Percentiles rank a stretch among this genome's conserved stretches.
These are phyloP conservation scores for Russula ochroleuca DNA, from an alignment of 768 basidiomycete genomes.

Conservation along the genomic window DNA sequence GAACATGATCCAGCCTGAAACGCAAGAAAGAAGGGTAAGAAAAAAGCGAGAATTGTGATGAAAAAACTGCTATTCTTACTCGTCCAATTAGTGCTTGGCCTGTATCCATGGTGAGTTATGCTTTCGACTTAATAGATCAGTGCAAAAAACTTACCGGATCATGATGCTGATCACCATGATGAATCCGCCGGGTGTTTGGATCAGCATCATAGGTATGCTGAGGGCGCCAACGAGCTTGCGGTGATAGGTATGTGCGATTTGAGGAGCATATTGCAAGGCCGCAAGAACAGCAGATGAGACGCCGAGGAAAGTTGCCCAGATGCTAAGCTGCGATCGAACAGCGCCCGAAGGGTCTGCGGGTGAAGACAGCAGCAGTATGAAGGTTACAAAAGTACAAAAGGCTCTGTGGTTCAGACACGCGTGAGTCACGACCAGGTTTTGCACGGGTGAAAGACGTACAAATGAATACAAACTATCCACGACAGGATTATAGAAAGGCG, in stretches of 20 bases:
- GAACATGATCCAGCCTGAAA: constrained; percentile 72
- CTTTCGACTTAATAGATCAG: constrained; percentile 3
- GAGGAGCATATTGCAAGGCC: constrained; percentile 83
- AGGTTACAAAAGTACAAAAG: constrained; percentile 55
- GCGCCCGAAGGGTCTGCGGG: constrained; percentile 37
- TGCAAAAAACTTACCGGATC: constrained; percentile 44
- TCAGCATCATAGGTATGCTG: constrained; percentile 92
- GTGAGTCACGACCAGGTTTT: constrained; percentile 12
- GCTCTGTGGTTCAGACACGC: constrained; percentile 37
- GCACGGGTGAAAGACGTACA: constrained; percentile 49
- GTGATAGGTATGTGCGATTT: constrained; percentile 74
- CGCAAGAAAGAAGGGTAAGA: background rate
- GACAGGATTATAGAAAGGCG: constrained; percentile 69
- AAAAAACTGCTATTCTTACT: constrained; percentile 42
- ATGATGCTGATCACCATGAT: constrained; percentile 85
- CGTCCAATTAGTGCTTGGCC: constrained; percentile 83
- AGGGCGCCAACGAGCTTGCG: constrained; percentile 84
- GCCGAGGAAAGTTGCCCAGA: constrained; percentile 87
- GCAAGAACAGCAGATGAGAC: constrained; percentile 74
- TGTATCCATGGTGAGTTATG: constrained; percentile 27
- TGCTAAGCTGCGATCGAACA: constrained; percentile 39
- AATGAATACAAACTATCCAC: constrained; percentile 63
- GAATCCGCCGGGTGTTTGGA: constrained; percentile 86
- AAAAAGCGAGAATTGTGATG: constrained; percentile 1
- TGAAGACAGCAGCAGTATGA: constrained; percentile 53